Evolutionary conservation across 2,329 filamentous ascomycete genomes (phyloP).

Genomic region (Sclerotinia glacialis): DNA sequence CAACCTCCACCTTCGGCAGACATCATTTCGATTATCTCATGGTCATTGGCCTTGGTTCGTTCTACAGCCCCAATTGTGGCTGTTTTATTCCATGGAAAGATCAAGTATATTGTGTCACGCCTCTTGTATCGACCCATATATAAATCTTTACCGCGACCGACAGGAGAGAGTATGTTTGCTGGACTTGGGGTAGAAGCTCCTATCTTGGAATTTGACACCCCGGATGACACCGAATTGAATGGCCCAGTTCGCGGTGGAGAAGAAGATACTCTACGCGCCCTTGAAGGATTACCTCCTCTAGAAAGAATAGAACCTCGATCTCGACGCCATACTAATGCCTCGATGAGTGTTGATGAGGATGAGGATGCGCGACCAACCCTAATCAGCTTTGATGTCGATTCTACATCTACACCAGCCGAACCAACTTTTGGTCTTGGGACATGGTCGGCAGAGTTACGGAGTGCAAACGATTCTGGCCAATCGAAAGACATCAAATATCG

Average conservation of each 20-base stretch:
- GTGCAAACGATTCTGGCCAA: constrained; percentile 36
- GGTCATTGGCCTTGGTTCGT: constrained; percentile 24
- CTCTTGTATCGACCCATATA: constrained; percentile 37
- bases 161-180: constrained; percentile 35
- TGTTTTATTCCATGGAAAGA: constrained; percentile 31
- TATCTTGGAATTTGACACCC: constrained; percentile 31
- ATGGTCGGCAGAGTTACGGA: constrained; percentile 41
- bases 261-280: constrained; percentile 35
- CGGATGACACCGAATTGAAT: constrained; percentile 26
- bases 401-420: constrained; percentile 28
- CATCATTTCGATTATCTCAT: constrained; percentile 27
- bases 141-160: constrained; percentile 35
- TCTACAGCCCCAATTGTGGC: constrained; percentile 34
- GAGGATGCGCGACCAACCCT: constrained; percentile 39
- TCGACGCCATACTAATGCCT: constrained; percentile 29
- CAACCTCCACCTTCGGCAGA: constrained; percentile 24
- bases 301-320: constrained; percentile 25
- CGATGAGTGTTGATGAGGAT: constrained; percentile 33
- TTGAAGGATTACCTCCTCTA: constrained; percentile 35
- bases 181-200: constrained; percentile 27
- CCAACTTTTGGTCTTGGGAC: constrained; percentile 29
- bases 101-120: constrained; percentile 30
- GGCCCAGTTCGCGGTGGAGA: constrained; percentile 28
- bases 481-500: constrained; percentile 33
- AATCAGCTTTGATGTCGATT: constrained; percentile 40